phyloP scores from a whole-genome alignment of 176 grass and related monocot genomes.

The Phragmites australis region DNA sequence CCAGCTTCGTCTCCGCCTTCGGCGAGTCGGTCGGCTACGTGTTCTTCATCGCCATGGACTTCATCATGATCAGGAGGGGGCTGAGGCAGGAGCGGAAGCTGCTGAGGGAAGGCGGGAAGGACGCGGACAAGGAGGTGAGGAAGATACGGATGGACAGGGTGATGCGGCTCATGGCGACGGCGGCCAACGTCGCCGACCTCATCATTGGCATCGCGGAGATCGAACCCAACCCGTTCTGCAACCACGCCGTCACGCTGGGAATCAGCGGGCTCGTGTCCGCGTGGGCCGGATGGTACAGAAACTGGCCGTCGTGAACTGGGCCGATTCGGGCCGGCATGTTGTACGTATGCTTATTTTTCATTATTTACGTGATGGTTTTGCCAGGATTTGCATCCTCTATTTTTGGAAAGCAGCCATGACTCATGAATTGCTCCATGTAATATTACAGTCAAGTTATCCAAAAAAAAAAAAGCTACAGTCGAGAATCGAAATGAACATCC shows the following conservation, averaged over 20 bases:
- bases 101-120: background rate
- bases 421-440: background rate
- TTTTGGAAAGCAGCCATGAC: background rate
- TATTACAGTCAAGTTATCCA: too few relatives aligned
- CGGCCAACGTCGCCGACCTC: conserved; percentile 79
- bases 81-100: conserved; percentile 53
- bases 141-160: conserved; percentile 68
- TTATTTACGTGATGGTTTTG: conserved; percentile 1
- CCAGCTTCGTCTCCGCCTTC: conserved; percentile 79
- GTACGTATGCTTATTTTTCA: background rate
- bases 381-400: background rate
- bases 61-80: conserved; percentile 74
- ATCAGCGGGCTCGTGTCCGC: conserved; percentile 93
- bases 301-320: conserved; percentile 69
- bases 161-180: conserved; percentile 92
- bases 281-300: conserved; percentile 95
- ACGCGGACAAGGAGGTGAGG: conserved; percentile 37
- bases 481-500: background rate
- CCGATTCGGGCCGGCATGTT: background rate
- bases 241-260: conserved; percentile 77
- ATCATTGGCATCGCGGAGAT: conserved; percentile 73
- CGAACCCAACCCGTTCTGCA: conserved; percentile 92
- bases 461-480: too few relatives aligned
- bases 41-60: conserved; percentile 87
- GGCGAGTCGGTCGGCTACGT: conserved; percentile 81